Evolutionary conservation across 495 filamentous ascomycete species (phyloP), one percentile per base, ranked within the genome.

Genomic region (Talaromyces wortmannii): DNA sequence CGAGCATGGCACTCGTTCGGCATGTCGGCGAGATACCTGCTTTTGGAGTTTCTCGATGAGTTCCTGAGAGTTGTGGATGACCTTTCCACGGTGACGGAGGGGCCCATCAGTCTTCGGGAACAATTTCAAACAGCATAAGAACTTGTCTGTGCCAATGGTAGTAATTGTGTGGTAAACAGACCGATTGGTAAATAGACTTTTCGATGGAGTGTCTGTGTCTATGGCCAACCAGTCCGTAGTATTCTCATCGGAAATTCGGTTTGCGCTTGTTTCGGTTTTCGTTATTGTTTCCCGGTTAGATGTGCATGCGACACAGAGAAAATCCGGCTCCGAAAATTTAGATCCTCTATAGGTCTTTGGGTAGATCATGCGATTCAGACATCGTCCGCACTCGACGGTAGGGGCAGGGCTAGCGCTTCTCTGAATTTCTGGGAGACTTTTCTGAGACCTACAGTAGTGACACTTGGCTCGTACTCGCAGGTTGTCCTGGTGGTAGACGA

Each of bases 391-490:
- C 32, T 71, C 65, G 4, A 77, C 62, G 2, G 63, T 63, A 11
- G 23, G 23, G 60, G 61, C 30, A 45, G 42, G n/a, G 54, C 46
- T 36, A 23, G 23, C 23, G 2, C 23, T 23, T 23, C 23, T 1
- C 23, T 23, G 23, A 4, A 4, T 23, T 23, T 23, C 23, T 23
- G 23, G 23, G 23, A 33, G 17, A 8, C 15, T 45, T 18, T 59
- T 42, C 15, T 58, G 48, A 7, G 33, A 50, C 12, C 74, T 67
- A 57, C 73, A 79, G 59, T 73, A 77, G 56, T 72, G 60, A 56
- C 76, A 77, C 55, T 79, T 77, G 13, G 76, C 57, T 5, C 67
- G 66, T 13, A 73, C 68, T 8, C 65, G 65, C 36, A 76, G 60
- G 12, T 55, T 55, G 11, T 71, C 63, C 2, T 59, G 46, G 50